Conservation (phyloP, 352 stramenopile genomes). For the Pythium monospermum region DNA sequence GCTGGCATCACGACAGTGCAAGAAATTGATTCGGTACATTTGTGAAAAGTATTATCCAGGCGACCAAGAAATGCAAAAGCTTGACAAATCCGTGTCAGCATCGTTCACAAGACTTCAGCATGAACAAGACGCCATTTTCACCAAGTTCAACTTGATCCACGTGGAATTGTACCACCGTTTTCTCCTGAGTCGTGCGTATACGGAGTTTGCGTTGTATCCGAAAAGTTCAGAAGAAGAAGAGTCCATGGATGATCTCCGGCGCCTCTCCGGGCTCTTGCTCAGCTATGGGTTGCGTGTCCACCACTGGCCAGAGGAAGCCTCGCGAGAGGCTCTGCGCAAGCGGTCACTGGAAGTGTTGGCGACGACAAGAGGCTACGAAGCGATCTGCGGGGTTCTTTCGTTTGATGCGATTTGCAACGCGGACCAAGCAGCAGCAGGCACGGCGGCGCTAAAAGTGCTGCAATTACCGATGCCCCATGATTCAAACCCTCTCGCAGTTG, state of each 20-base stretch:
- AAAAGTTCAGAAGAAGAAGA: slow-evolving; percentile 43
- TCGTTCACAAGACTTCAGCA: slow-evolving; percentile 62
- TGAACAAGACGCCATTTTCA: slow-evolving; percentile 79
- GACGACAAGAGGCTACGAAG: slow-evolving; percentile 61
- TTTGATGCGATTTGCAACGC: slow-evolving; percentile 41
- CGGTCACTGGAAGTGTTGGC: slow-evolving; percentile 65
- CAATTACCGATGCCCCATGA: slow-evolving; percentile 20
- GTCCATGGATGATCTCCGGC: slow-evolving; percentile 69
- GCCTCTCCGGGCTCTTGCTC: slow-evolving; percentile 62
- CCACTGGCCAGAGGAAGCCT: slow-evolving; percentile 62
- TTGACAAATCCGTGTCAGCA: slow-evolving; percentile 63
- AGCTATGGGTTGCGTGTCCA: slow-evolving; percentile 82
- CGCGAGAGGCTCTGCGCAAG: slow-evolving; percentile 37
- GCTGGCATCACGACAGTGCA: slow-evolving; percentile 49
- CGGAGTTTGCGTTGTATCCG: slow-evolving; percentile 80
- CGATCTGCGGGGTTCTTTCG: slow-evolving; percentile 65
- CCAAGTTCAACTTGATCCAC: slow-evolving; percentile 84
- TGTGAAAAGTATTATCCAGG: slow-evolving; percentile 81
- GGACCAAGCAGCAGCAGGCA: slow-evolving; percentile 16
- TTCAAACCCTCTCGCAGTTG: slow-evolving; percentile 18
- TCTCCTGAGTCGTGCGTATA: slow-evolving; percentile 76
- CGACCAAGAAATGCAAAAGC: slow-evolving; percentile 62
- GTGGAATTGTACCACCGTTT: slow-evolving; percentile 84
- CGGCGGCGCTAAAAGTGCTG: slow-evolving; percentile 17
- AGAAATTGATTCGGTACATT: slow-evolving; percentile 78